Evolutionary conservation across 202 grass and related monocot genomes (phyloP).

Genomic region (Schoenoplectus triqueter): DNA sequence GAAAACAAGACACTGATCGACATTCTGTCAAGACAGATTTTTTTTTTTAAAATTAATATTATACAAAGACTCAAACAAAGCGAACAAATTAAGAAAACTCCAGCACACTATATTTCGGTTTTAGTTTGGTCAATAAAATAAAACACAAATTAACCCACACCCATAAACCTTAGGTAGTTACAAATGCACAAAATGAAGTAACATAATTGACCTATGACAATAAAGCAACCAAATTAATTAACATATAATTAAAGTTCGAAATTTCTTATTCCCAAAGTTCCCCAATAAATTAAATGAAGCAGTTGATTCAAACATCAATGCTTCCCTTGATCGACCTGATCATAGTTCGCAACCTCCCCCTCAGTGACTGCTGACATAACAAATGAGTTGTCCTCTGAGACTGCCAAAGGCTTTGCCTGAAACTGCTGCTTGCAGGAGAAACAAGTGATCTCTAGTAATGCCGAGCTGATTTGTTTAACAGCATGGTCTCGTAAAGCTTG

Average conservation of each 20-base stretch:
- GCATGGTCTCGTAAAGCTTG: constrained; percentile 46
- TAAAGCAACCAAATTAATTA: constrained; percentile 22
- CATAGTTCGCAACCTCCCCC: constrained; percentile 48
- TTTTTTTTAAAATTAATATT: not conserved
- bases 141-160: not conserved
- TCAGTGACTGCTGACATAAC: constrained; percentile 52
- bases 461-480: constrained; percentile 45
- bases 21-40: constrained; percentile 16
- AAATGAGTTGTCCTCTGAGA: constrained; percentile 50
- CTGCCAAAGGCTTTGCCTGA: constrained; percentile 35
- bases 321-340: constrained; percentile 30
- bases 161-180: constrained; percentile 31
- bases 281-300: constrained; percentile 13
- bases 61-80: constrained; percentile 25
- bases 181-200: constrained; percentile 37
- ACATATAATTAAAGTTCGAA: not conserved
- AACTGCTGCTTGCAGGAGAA: constrained; percentile 48
- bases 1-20: not conserved
- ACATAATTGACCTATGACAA: constrained; percentile 1
- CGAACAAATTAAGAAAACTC: not conserved
- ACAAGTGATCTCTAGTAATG: constrained; percentile 49
- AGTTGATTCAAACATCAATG: constrained; percentile 31
- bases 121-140: constrained; percentile 14
- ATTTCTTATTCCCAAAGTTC: constrained; percentile 4
- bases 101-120: constrained; percentile 20